Conservation (phyloP, 2,329 filamentous ascomycete species). For the Epichloe baconii region DNA sequence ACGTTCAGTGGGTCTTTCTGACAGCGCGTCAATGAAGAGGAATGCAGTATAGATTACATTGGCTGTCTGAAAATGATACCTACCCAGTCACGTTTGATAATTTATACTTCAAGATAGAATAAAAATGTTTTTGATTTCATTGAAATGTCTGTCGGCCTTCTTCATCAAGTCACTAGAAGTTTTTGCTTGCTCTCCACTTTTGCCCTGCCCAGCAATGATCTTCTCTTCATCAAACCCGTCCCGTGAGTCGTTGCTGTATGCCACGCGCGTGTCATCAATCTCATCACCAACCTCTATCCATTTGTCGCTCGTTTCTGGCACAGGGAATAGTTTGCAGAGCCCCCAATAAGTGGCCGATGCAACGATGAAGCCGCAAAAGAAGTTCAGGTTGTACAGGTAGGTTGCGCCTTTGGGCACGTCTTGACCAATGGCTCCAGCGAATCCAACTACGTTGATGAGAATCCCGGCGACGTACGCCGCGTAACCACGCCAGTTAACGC, state of each 20-base stretch:
- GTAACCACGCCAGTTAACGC: slow-evolving; percentile 76
- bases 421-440: slow-evolving; percentile 64
- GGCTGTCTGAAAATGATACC: no score
- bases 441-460: slow-evolving; percentile 82
- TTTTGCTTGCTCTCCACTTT: slow-evolving; percentile 1
- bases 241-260: slow-evolving; percentile 29
- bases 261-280: slow-evolving; percentile 38
- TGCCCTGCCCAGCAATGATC: neutral
- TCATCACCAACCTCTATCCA: slow-evolving; percentile 69
- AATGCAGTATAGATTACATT: no score
- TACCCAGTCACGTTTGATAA: no score
- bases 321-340: slow-evolving; percentile 54
- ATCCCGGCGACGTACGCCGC: slow-evolving; percentile 72
- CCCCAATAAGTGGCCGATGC: slow-evolving; percentile 53
- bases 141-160: neutral
- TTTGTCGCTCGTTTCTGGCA: slow-evolving; percentile 58
- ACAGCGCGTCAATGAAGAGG: no score
- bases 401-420: slow-evolving; percentile 63
- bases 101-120: neutral
- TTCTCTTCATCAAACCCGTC: slow-evolving; percentile 27
- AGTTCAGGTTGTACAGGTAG: slow-evolving; percentile 86
- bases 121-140: neutral
- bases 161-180: slow-evolving; percentile 8
- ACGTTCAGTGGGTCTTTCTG: no score
- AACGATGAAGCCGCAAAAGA: slow-evolving; percentile 73